Conservation (phyloP, 2,329 filamentous ascomycete species). For the Phaeosphaeriaceae sp. region DNA sequence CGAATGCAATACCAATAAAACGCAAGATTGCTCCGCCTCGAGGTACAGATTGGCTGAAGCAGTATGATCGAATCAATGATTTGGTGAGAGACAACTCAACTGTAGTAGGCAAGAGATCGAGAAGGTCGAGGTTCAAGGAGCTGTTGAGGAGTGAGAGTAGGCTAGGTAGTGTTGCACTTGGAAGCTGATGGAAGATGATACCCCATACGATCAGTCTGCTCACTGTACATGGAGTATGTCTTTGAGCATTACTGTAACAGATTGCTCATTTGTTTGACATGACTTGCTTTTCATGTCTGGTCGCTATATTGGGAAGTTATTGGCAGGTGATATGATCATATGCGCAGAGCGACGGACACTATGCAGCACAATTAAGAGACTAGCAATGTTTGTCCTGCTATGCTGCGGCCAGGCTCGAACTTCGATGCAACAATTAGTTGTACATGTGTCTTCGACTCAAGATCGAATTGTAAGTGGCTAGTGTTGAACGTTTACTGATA, state of each 20-base stretch:
- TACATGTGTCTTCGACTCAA: neutral
- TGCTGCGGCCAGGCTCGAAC: too few relatives aligned
- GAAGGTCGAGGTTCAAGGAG: conserved; percentile 1
- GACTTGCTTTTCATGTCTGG: too few relatives aligned
- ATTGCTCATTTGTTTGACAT: too few relatives aligned
- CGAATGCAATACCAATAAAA: neutral
- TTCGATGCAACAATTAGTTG: too few relatives aligned
- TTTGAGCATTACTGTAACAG: too few relatives aligned
- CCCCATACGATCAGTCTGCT: too few relatives aligned
- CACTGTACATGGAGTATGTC: too few relatives aligned
- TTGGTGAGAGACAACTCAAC: neutral
- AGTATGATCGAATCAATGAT: conserved; percentile 9
- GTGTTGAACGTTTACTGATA: neutral
- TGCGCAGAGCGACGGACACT: too few relatives aligned
- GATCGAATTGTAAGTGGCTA: neutral
- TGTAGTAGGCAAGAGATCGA: conserved; percentile 1
- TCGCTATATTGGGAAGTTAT: too few relatives aligned
- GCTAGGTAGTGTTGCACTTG: neutral
- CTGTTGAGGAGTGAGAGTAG: conserved; percentile 3
- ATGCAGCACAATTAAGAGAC: too few relatives aligned
- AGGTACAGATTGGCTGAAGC: conserved; percentile 15
- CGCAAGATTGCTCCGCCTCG: conserved; percentile 16
- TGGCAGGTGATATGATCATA: too few relatives aligned
- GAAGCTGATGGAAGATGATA: neutral
- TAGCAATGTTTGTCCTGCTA: too few relatives aligned